These are phyloP conservation scores for Septoria linicola DNA, from an alignment of 2,329 filamentous ascomycete species.

Conservation along the genomic window DNA sequence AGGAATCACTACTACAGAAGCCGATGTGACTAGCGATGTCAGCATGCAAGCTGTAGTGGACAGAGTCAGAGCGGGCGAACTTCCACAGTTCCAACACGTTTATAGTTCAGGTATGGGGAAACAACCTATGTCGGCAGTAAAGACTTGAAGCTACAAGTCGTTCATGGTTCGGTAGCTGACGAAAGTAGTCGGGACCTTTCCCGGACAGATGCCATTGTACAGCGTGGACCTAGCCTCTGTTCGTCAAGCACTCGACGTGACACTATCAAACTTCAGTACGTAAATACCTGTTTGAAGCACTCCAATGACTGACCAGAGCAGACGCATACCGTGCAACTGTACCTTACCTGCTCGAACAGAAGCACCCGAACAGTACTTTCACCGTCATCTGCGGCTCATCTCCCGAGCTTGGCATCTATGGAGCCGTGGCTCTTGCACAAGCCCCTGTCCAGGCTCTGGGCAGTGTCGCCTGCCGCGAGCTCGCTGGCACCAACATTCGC, in stretches of 20 bases:
- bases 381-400: conserved; percentile 39
- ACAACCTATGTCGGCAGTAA: too few relatives aligned
- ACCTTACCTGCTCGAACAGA: conserved; percentile 37
- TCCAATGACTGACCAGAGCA: background rate
- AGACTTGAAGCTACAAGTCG: too few relatives aligned
- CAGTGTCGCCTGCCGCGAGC: conserved; percentile 35
- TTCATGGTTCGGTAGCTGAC: background rate
- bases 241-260: conserved; percentile 27
- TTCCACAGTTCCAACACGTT: conserved; percentile 44
- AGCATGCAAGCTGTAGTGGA: conserved; percentile 41
- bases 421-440: conserved; percentile 37
- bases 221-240: conserved; percentile 29
- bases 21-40: conserved; percentile 36
- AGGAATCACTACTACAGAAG: conserved; percentile 38
- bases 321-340: conserved; percentile 32
- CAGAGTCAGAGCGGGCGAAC: conserved; percentile 37
- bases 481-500: conserved; percentile 38
- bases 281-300: background rate
- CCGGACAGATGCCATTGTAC: conserved; percentile 26
- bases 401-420: conserved; percentile 30
- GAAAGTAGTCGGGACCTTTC: conserved; percentile 32
- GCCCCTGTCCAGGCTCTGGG: conserved; percentile 42
- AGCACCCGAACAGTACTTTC: conserved; percentile 33
- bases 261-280: conserved; percentile 39
- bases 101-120: conserved; percentile 35